These are phyloP conservation scores for Phytophthora syringae DNA, from an alignment of 352 stramenopile species.

Conservation along the genomic window DNA sequence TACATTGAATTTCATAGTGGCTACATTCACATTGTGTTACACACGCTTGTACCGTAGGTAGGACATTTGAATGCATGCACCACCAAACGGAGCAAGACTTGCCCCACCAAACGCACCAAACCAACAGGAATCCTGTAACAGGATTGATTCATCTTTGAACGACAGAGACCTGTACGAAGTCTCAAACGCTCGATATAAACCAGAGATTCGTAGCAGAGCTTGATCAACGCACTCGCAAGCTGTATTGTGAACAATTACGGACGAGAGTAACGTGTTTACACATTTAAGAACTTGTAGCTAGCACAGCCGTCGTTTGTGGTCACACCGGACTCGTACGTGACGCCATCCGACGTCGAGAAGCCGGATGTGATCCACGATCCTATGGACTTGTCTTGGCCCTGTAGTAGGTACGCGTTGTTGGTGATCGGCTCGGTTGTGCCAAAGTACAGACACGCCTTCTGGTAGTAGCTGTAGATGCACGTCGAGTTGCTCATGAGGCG, in stretches of 20 bases:
- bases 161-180: no score
- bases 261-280: background rate
- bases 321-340: conserved; percentile 45
- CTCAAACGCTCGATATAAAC: no score
- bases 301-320: conserved; percentile 35
- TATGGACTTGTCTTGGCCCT: conserved; percentile 60
- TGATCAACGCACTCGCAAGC: background rate
- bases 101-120: no score
- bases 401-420: conserved; percentile 56
- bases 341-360: conserved; percentile 54
- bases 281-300: conserved; percentile 40
- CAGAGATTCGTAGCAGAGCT: background rate
- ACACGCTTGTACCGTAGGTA: no score
- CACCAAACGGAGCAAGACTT: no score
- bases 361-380: conserved; percentile 63
- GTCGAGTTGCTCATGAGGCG: conserved; percentile 44
- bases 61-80: no score
- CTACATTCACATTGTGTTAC: no score
- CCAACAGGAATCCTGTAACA: no score
- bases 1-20: no score
- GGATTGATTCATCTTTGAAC: no score
- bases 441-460: conserved; percentile 57
- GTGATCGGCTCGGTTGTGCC: conserved; percentile 33
- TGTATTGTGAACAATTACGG: background rate
- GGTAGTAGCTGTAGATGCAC: conserved; percentile 63